Percentiles rank a stretch among this genome's conserved stretches.
phyloP scores from a whole-genome alignment of 1,284 basidiomycete genomes.

The Cryptococcus sp. region DNA sequence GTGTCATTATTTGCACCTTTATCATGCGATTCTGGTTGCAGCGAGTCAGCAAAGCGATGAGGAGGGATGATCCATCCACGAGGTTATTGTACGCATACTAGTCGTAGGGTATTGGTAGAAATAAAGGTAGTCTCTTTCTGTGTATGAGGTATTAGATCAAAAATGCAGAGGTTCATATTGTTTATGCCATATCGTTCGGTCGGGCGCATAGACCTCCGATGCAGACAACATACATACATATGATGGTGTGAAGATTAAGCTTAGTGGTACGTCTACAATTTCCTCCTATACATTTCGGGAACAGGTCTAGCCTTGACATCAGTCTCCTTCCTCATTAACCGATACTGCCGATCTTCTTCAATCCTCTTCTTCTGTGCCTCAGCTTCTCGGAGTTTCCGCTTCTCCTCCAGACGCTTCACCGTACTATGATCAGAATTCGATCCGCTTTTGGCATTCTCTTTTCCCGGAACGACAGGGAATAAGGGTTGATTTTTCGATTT shows the following conservation, averaged over 20 bases:
- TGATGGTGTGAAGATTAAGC: no score
- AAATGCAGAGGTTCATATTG: no score
- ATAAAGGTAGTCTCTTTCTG: no score
- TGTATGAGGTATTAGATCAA: no score
- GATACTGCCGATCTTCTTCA: slow-evolving; percentile 26
- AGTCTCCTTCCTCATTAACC: slow-evolving; percentile 22
- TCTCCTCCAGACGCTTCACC: slow-evolving; percentile 1
- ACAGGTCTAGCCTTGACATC: slow-evolving; percentile 33
- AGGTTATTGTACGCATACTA: slow-evolving; percentile 14
- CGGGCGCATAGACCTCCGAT: no score
- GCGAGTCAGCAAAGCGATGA: slow-evolving; percentile 5
- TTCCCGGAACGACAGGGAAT: neutral
- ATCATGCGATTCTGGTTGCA: slow-evolving; percentile 8
- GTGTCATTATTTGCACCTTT: slow-evolving; percentile 12
- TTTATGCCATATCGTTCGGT: no score
- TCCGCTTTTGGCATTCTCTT: neutral
- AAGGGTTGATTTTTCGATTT: neutral
- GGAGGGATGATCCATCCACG: slow-evolving; percentile 1
- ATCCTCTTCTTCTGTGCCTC: slow-evolving; percentile 13
- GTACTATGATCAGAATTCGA: neutral
- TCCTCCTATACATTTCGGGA: slow-evolving; percentile 28
- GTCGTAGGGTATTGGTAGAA: no score
- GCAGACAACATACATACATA: no score
- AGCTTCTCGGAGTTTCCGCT: slow-evolving; percentile 6
- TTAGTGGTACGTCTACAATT: no score